Base-by-base conservation (phyloP, 768 basidiomycete species). In the Favolaschia claudopus region DNA sequence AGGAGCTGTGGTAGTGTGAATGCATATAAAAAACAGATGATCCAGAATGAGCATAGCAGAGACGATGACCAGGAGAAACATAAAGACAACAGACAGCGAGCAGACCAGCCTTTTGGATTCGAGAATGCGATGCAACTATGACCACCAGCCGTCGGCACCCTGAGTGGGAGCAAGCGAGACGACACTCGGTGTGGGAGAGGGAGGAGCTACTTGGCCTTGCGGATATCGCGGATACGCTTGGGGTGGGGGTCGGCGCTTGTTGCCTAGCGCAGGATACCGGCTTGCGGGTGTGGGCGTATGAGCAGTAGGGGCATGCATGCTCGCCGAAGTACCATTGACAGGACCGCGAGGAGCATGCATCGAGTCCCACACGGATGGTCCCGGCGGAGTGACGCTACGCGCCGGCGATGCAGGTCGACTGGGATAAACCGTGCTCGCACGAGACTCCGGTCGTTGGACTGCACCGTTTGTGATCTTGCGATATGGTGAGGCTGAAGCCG, bases 111-210 rank as follows among this genome's bases (percentile, higher is more conserved):
- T 63, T 63, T 63, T 45, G 37, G 15, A 14, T 13, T n/a, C n/a
- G n/a, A n/a, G n/a, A n/a, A n/a, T n/a, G n/a, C n/a, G n/a, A n/a
- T n/a, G 43, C 20, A 19, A 55, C 76, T 78, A 91, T 66, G 78
- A 76, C 84, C 86, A 94, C 93, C 92, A 95, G 32, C 92, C 93
- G 43, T 94, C 88, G 1, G 86, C 79, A 37, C 85, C 85, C 56
- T 85, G 77, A 1, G 89, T 92, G 7, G 89, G 90, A 9, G 87
- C 82, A 27, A 84, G 78, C 20, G 90, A 91, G n/a, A 89, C 87
- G 2, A 78, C 84, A 67, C 93, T 94, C 24, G 86, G 87, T 25
- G 92, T 87, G 8, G 93, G 93, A 2, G 92, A 94, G 14, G 60
- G 64, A 34, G 58, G 65, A 24, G 55, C 58, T 24, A 48, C 58